Evolutionary conservation across 2,329 filamentous ascomycete genomes (phyloP), one percentile per base, ranked within the genome.

Genomic region (Pseudovirgaria hyperparasitica): DNA sequence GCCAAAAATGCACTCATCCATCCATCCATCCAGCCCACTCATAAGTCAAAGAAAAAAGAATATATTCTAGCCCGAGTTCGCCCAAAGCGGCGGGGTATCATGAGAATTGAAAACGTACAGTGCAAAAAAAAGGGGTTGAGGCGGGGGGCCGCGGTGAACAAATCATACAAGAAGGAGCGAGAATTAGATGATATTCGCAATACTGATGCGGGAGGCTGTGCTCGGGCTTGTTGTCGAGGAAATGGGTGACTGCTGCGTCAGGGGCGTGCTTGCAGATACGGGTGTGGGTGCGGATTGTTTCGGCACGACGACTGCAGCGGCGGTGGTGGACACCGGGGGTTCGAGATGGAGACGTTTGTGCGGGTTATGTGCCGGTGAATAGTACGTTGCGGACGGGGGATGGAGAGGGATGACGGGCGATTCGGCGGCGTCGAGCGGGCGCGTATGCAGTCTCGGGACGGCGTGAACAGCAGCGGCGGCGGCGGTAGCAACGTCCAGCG

Each of bases 201-300:
- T 59, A 32, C 55, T 58, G 28, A 59, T 58, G 10, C 55, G 47
- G 22, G 46, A 51, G 14, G 32, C 28, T 7, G 41, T 30, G 11
- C 23, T 27, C 59, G 30, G 61, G 62, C 39, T 61, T 60, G 27
- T 55, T 56, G 31, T 63, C 25, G 29, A 28, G 17, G 23, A 24
- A 15, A 17, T 16, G 11, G 26, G 28, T 12, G 19, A 16, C 13
- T 28, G 24, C 14, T 26, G 21, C 62, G 41, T 58, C 58, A 33
- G 61, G 58, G 27, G 57, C 48, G 48, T 62, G 50, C 41, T 63
- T 50, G 40, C 37, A 60, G 14, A 52, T 46, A 21, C 53, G 56
- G 19, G 47, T 46, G n/a, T 57, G 34, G 33, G 39, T 26, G 37
- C 43, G 30, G 36, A 47, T 34, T 34, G 41, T 12, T 41, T 31